Conservation (phyloP, 805 yeast genomes). For the Candida sphagnicola region DNA sequence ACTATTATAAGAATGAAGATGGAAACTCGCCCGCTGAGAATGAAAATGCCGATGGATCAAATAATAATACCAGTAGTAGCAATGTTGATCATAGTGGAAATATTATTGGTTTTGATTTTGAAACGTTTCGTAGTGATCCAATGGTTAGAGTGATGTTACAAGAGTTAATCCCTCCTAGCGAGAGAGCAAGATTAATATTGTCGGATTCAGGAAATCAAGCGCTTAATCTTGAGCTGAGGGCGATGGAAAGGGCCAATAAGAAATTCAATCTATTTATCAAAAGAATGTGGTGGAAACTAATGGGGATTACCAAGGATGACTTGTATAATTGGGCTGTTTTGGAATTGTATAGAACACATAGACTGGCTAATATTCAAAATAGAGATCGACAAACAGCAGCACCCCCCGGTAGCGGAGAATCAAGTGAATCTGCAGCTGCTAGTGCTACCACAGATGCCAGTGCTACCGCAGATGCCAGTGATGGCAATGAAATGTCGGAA, state of each 20-base stretch:
- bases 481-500: background rate
- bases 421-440: no score
- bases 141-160: conserved; percentile 32
- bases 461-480: conserved; percentile 2
- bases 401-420: no score
- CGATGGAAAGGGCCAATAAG: conserved; percentile 32
- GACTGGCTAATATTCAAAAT: conserved; percentile 5
- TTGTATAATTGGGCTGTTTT: conserved; percentile 49
- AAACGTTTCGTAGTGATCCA: conserved; percentile 34
- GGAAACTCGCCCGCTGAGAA: background rate
- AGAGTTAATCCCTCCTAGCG: conserved; percentile 38
- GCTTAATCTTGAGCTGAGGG: conserved; percentile 42
- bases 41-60: conserved; percentile 1
- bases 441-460: background rate
- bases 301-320: conserved; percentile 51
- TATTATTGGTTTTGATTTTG: conserved; percentile 19
- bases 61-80: conserved; percentile 3
- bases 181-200: conserved; percentile 39
- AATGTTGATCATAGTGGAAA: conserved; percentile 14
- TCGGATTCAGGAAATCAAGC: conserved; percentile 27
- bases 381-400: background rate
- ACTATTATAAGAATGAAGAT: conserved; percentile 41
- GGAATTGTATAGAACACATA: conserved; percentile 11
- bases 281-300: conserved; percentile 47
- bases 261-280: conserved; percentile 29